Evolutionary conservation across 345 rosid species (phyloP).

Genomic region (Hibiscus mutabilis): DNA sequence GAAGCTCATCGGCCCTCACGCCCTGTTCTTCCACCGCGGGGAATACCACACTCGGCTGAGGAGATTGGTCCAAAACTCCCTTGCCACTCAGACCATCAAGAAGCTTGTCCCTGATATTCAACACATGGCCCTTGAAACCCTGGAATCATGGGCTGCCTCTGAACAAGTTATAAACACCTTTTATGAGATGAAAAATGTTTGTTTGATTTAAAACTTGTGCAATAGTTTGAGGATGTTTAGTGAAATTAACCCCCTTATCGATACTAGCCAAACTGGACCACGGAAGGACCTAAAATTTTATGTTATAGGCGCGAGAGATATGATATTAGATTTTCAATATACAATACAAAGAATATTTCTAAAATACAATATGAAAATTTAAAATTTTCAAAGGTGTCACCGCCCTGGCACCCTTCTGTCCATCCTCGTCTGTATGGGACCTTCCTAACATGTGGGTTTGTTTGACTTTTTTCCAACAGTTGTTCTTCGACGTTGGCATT

Average conservation of each 20-base stretch:
- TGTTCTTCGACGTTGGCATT: conserved; percentile 69
- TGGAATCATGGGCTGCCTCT: conserved; percentile 45
- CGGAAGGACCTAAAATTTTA: too few species aligned
- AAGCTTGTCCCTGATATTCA: conserved; percentile 53
- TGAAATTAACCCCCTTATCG: too few species aligned
- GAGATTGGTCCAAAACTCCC: conserved; percentile 62
- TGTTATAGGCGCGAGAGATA: too few species aligned
- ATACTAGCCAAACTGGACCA: too few species aligned
- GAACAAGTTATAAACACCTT: conserved; percentile 46
- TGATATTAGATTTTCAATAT: too few species aligned
- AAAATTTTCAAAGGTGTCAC: too few species aligned
- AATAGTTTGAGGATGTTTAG: too few species aligned
- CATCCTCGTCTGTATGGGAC: background rate
- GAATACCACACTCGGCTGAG: conserved; percentile 56
- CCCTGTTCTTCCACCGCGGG: conserved; percentile 79
- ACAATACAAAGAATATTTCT: too few species aligned
- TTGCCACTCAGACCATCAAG: conserved; percentile 47
- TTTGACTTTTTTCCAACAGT: conserved; percentile 29
- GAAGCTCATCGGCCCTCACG: conserved; percentile 69
- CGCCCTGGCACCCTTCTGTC: too few species aligned
- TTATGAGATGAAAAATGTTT: conserved; percentile 73
- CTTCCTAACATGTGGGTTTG: conserved; percentile 12
- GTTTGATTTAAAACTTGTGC: background rate
- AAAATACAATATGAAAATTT: too few species aligned
- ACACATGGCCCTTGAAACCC: conserved; percentile 36